Percentiles rank a stretch among this genome's conserved stretches.
These are phyloP conservation scores for Carex arenaria DNA, from an alignment of 202 grass and related monocot species.

Conservation along the genomic window DNA sequence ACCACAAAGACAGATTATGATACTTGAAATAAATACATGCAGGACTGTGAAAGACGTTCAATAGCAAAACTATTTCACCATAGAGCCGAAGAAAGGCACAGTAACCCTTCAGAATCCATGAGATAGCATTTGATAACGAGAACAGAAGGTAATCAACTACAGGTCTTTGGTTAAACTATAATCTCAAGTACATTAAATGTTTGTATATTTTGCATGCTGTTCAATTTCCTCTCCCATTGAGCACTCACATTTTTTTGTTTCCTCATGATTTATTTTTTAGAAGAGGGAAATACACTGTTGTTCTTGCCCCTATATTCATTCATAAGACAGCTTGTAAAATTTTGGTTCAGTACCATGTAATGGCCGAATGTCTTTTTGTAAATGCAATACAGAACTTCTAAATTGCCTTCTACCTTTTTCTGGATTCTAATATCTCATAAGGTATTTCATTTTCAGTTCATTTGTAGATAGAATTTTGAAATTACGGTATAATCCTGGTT, in stretches of 20 bases:
- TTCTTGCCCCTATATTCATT: conserved; percentile 19
- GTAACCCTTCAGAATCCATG: conserved; percentile 25
- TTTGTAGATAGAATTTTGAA: too few relatives aligned
- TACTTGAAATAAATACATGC: conserved; percentile 26
- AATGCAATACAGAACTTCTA: not conserved
- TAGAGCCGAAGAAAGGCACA: conserved; percentile 82
- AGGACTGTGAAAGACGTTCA: conserved; percentile 95
- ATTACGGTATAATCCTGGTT: not conserved
- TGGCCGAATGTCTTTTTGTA: conserved; percentile 4
- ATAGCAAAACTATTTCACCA: conserved; percentile 99
- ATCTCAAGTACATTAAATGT: not conserved
- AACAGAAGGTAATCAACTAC: conserved; percentile 1
- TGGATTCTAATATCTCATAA: not conserved
- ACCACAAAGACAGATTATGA: not conserved
- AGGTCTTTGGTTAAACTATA: not conserved
- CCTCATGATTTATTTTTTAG: conserved; percentile 1
- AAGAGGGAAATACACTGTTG: conserved; percentile 8
- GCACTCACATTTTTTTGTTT: conserved; percentile 9
- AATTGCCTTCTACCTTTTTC: not conserved
- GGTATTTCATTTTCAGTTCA: not conserved
- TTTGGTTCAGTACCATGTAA: conserved; percentile 25
- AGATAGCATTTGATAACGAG: conserved; percentile 11
- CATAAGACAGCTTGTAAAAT: conserved; percentile 23
- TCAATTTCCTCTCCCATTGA: conserved; percentile 12
- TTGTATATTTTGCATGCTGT: conserved; percentile 15